phyloP scores from a whole-genome alignment of 2,329 filamentous ascomycete species.

The Aspergillus sp. region DNA sequence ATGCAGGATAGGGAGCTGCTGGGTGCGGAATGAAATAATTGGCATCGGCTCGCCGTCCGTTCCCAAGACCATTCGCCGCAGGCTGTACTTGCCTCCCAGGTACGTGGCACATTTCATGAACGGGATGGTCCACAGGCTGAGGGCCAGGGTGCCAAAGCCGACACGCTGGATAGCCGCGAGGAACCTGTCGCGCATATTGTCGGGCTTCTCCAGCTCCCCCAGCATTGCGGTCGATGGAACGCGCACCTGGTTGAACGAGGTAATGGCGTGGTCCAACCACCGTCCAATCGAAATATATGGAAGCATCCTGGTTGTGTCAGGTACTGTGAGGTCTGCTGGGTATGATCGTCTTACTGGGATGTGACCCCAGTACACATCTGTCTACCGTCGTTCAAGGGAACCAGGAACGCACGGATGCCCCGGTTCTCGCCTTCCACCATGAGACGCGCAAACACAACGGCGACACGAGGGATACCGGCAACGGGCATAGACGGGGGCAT shows the following conservation, averaged over 20 bases:
- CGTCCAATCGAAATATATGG: constrained; percentile 9
- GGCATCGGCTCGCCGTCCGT: constrained; percentile 7
- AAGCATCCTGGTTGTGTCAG: not conserved
- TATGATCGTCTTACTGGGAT: constrained; percentile 3
- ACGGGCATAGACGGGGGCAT: constrained; percentile 22
- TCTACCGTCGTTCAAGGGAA: constrained; percentile 17
- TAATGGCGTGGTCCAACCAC: constrained; percentile 21
- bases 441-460: constrained; percentile 21
- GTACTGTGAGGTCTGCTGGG: not conserved
- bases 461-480: constrained; percentile 14
- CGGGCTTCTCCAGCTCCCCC: constrained; percentile 14
- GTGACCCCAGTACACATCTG: constrained; percentile 19
- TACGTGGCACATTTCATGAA: constrained; percentile 18
- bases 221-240: constrained; percentile 19
- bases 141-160: constrained; percentile 16
- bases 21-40: constrained; percentile 23
- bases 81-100: constrained; percentile 17
- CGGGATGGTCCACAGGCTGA: constrained; percentile 15
- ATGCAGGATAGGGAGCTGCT: constrained; percentile 25
- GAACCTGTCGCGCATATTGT: constrained; percentile 13
- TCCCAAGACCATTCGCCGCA: constrained; percentile 2
- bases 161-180: constrained; percentile 15
- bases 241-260: constrained; percentile 18
- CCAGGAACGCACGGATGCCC: constrained; percentile 21
- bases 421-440: constrained; percentile 17